A percentile compares a stretch with the other conserved stretches of the same genome.
phyloP scores from a whole-genome alignment of 192 early-diverging fungal species.

The Martensiomyces pterosporus region DNA sequence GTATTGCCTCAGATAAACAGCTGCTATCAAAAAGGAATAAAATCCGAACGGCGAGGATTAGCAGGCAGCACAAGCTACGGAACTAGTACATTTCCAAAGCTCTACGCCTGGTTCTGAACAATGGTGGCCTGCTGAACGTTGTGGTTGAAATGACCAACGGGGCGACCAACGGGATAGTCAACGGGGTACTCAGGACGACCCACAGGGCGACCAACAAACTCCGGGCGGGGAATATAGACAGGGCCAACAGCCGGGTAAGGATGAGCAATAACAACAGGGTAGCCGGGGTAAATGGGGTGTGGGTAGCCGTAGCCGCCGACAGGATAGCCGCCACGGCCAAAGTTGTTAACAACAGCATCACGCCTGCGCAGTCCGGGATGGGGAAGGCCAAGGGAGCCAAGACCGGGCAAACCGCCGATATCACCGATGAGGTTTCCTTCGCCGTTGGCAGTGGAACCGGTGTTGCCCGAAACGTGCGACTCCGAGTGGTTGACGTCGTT shows the following conservation, averaged over 20 bases:
- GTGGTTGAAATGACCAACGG: conserved; percentile 18
- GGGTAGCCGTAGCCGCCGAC: conserved; percentile 9
- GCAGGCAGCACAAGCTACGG: too few relatives aligned
- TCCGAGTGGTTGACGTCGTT: conserved; percentile 38
- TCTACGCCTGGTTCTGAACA: conserved; percentile 46
- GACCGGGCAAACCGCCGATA: conserved; percentile 4
- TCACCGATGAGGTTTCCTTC: conserved; percentile 33
- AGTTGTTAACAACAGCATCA: conserved; percentile 36
- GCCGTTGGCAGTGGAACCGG: conserved; percentile 34
- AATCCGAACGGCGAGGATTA: too few relatives aligned
- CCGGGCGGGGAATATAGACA: background rate
- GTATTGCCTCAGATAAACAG: too few relatives aligned
- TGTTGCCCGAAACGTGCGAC: conserved; percentile 26
- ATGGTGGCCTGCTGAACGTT: conserved; percentile 38
- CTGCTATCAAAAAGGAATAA: too few relatives aligned
- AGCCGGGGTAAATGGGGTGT: conserved; percentile 7
- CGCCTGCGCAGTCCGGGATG: conserved; percentile 16
- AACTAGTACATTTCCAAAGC: too few relatives aligned
- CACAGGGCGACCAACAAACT: background rate
- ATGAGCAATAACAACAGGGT: conserved; percentile 3
- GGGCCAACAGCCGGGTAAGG: background rate
- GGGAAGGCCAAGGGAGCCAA: background rate
- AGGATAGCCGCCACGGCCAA: conserved; percentile 6
- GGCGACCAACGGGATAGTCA: background rate
- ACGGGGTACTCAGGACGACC: background rate